Conservation (phyloP, 106 monocot species). For the Gastrodia elata region DNA sequence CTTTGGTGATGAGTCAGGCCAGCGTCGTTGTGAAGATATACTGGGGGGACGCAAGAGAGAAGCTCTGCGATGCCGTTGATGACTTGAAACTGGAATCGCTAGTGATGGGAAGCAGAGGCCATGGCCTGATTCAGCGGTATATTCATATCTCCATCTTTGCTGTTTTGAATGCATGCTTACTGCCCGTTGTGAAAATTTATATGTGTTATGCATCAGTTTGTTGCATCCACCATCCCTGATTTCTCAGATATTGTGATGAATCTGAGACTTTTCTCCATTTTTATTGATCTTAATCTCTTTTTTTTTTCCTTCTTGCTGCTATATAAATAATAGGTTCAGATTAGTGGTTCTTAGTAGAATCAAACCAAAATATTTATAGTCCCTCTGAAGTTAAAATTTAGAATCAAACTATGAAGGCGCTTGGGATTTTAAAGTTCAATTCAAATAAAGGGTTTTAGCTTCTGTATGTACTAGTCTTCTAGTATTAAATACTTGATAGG, state of each 20-base stretch:
- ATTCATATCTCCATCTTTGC: not conserved
- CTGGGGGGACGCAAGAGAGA: conserved; percentile 88
- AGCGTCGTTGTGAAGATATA: conserved; percentile 56
- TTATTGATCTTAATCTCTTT: not conserved
- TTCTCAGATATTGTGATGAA: too few species aligned
- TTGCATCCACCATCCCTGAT: not conserved
- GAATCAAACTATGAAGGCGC: not conserved
- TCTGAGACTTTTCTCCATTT: not conserved
- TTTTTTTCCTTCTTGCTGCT: not conserved
- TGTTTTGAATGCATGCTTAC: not conserved
- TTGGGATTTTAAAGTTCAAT: not conserved
- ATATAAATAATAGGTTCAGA: not conserved
- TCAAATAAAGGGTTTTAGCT: too few species aligned
- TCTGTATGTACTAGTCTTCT: too few species aligned
- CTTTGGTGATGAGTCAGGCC: conserved; percentile 14
- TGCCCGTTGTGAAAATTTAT: not conserved
- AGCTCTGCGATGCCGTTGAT: conserved; percentile 42
- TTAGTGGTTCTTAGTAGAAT: not conserved
- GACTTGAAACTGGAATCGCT: conserved; percentile 63
- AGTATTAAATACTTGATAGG: not conserved
- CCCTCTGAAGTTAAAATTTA: not conserved
- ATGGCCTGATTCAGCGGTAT: conserved; percentile 51
- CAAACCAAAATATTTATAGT: not conserved
- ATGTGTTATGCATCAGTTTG: not conserved
- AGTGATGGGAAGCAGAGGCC: conserved; percentile 74